phyloP scores from a whole-genome alignment of 129 eudicot species.

The Apium graveolens region DNA sequence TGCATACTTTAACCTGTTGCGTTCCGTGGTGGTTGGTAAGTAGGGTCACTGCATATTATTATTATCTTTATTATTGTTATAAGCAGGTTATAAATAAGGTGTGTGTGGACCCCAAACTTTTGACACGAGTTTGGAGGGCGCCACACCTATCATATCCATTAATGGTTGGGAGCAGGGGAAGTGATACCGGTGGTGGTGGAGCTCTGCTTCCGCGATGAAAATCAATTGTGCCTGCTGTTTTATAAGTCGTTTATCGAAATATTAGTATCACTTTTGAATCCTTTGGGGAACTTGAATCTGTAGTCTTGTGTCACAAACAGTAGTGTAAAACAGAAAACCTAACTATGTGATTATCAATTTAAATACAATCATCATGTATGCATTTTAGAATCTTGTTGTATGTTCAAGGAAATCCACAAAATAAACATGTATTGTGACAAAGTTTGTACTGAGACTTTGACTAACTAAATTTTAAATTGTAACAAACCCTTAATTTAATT shows the following conservation, averaged over 20 bases:
- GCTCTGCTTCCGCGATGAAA: neutral
- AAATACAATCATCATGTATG: neutral
- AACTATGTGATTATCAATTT: neutral
- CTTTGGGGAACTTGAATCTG: neutral
- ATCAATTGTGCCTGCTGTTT: neutral
- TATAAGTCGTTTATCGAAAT: neutral
- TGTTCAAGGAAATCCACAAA: neutral
- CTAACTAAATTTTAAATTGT: too few species aligned
- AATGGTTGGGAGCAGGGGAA: neutral
- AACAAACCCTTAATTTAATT: too few species aligned
- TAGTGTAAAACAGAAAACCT: neutral
- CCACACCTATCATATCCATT: too few species aligned
- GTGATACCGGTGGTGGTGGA: neutral
- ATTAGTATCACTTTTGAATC: neutral
- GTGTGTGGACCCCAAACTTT: too few species aligned
- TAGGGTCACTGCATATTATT: too few species aligned
- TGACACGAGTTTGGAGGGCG: too few species aligned
- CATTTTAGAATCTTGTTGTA: too few species aligned
- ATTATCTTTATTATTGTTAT: too few species aligned
- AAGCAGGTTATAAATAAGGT: too few species aligned
- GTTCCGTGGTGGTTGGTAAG: too few species aligned
- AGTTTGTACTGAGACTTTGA: too few species aligned
- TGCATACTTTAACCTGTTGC: too few species aligned
- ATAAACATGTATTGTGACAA: neutral
- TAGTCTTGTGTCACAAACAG: neutral